These are phyloP conservation scores for Gossypium turneri DNA, from an alignment of 345 rosid genomes.

Conservation along the genomic window DNA sequence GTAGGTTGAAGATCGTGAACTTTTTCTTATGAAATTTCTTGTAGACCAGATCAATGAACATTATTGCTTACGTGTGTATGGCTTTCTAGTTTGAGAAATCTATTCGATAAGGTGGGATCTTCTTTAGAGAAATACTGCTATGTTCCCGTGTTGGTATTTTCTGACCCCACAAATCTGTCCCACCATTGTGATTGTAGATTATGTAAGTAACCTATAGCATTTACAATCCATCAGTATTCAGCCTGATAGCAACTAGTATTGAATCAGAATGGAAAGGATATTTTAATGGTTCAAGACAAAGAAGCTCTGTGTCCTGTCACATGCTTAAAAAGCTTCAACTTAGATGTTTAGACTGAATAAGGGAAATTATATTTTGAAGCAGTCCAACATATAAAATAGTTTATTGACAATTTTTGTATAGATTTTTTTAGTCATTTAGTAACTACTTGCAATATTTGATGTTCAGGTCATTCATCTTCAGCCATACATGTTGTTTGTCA, in stretches of 20 bases:
- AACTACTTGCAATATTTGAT: conserved; percentile 20
- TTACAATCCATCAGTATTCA: neutral
- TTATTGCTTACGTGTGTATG: neutral
- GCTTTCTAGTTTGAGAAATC: neutral
- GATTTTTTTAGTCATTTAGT: conserved; percentile 7
- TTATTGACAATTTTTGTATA: conserved; percentile 11
- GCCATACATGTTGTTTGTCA: conserved; percentile 80
- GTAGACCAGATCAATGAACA: neutral
- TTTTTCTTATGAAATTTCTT: neutral
- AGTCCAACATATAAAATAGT: neutral
- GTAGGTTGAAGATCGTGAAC: neutral
- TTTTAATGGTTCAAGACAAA: neutral
- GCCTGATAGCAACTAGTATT: neutral
- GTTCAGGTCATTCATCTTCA: conserved; percentile 89
- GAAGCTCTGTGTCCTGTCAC: neutral
- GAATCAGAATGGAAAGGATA: neutral
- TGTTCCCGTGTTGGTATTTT: neutral
- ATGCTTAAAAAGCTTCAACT: neutral
- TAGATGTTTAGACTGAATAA: neutral
- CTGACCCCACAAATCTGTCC: neutral
- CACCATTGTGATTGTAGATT: neutral
- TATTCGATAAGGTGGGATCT: neutral
- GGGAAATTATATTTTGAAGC: conserved; percentile 4
- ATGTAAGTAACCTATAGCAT: neutral
- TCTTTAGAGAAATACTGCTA: neutral